Evolutionary conservation across 2,329 filamentous ascomycete genomes (phyloP).

Genomic region (Aspergillus alliaceus): DNA sequence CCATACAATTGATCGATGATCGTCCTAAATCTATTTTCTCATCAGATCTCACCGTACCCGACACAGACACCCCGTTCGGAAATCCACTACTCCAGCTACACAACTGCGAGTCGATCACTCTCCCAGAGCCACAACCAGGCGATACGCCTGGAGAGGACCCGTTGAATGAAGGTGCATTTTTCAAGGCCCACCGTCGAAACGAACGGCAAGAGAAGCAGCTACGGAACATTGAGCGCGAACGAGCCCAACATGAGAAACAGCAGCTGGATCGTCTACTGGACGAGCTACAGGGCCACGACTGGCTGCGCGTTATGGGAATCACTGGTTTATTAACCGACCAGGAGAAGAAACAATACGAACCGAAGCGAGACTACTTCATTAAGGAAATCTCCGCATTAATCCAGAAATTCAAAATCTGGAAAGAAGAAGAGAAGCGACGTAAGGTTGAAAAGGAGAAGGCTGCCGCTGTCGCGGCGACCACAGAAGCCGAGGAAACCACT

Average conservation of each 20-base stretch:
- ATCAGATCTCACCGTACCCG: conserved; percentile 19
- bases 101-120: conserved; percentile 33
- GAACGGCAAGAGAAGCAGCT: conserved; percentile 68
- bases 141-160: conserved; percentile 49
- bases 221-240: conserved; percentile 66
- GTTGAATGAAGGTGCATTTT: conserved; percentile 56
- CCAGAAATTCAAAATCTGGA: conserved; percentile 86
- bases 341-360: conserved; percentile 82
- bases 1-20: conserved; percentile 69
- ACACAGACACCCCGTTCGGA: conserved; percentile 29
- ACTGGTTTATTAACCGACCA: conserved; percentile 74
- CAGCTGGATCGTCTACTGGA: conserved; percentile 70
- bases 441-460: conserved; percentile 71
- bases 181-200: conserved; percentile 59
- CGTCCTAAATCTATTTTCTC: conserved; percentile 31
- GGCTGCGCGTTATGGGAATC: conserved; percentile 89
- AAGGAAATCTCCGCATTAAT: conserved; percentile 77
- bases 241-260: conserved; percentile 65
- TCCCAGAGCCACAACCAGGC: conserved; percentile 11
- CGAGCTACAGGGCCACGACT: conserved; percentile 85
- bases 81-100: conserved; percentile 40
- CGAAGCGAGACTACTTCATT: conserved; percentile 81
- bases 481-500: background rate
- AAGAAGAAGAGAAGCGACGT: conserved; percentile 80
- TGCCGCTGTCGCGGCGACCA: background rate